phyloP scores from a whole-genome alignment of 139 green algal genomes.

The Asterochloris sp. region DNA sequence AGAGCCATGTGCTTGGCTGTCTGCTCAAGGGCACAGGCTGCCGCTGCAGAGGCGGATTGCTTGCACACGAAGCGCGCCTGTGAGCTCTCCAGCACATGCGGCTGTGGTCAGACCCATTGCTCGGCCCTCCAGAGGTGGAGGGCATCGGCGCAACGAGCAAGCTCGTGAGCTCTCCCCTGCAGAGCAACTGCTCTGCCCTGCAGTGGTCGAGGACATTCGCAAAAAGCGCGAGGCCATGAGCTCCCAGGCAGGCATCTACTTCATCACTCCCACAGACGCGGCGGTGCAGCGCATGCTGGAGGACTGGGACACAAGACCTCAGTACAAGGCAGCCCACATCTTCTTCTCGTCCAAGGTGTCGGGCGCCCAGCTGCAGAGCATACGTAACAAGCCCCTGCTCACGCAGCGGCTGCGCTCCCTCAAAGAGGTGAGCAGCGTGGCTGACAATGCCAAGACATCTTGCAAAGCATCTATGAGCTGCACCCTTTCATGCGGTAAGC shows the following conservation, averaged over 20 bases:
- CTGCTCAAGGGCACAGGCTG: no score
- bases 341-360: slow-evolving; percentile 81
- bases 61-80: no score
- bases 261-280: slow-evolving; percentile 67
- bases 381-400: slow-evolving; percentile 47
- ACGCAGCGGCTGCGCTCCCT: slow-evolving; percentile 47
- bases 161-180: no score
- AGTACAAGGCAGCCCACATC: slow-evolving; percentile 77
- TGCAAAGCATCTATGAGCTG: no score
- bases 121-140: not conserved
- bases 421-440: slow-evolving; percentile 59
- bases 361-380: slow-evolving; percentile 36
- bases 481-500: no score
- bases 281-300: slow-evolving; percentile 50
- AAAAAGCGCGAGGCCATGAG: slow-evolving; percentile 69
- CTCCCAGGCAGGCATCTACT: slow-evolving; percentile 76
- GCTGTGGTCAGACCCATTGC: not conserved
- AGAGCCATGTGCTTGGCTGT: no score
- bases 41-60: no score
- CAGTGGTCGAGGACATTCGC: slow-evolving; percentile 76
- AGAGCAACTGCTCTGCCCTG: not conserved
- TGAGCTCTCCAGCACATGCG: not conserved
- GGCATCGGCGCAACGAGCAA: not conserved
- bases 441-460: no score
- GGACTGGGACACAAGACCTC: slow-evolving; percentile 52